Evolutionary conservation across 2,329 filamentous ascomycete species (phyloP), one percentile per base, ranked within the genome.

Genomic region (Lachnellula willkommii): DNA sequence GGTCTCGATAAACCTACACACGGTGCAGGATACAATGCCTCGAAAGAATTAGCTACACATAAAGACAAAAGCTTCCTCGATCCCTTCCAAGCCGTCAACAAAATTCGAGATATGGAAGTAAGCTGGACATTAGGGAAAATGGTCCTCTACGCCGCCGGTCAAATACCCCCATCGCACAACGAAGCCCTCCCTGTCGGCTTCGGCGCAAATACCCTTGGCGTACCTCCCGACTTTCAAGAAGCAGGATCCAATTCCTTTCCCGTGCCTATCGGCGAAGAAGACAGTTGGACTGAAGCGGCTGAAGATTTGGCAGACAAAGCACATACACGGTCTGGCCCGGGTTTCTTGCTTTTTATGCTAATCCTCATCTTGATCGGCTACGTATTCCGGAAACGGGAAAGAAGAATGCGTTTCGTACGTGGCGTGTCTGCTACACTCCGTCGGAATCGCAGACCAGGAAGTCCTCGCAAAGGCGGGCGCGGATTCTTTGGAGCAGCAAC

Each of bases 91-190:
- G 90, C 94, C 0, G 88, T 97, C 32, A 85, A 99, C 72, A 94
- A 94, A 71, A 92, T 99, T 63, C 84, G 91, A 63, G 89, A 86
- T 17, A 87, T 91, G 6, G 95, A 99, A 75, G 87, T 99, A 17
- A 95, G 90, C 75, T 99, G 94, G 94, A 97, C 94, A 0, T 76
- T 99, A 5, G 94, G 94, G 1, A 96, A 96, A 69, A 96, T 97
- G 81, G 83, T 99, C 6, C 81, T 99, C 4, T 97, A 97, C 65
- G 94, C 94, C 4, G 86, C 93, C 0, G 94, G 90, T 3, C 90
- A 96, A 70, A 79, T 99, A 5, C 86, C 89, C 1, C 81, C 89
- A 0, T 73, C 78, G 6, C 78, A 76, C 1, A 75, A 79, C 17
- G 74, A 80, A 43, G 76, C 79, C 15, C 75, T 92, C 2, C 90